phyloP scores from a whole-genome alignment of 306 rosid species.

The Senna tora region DNA sequence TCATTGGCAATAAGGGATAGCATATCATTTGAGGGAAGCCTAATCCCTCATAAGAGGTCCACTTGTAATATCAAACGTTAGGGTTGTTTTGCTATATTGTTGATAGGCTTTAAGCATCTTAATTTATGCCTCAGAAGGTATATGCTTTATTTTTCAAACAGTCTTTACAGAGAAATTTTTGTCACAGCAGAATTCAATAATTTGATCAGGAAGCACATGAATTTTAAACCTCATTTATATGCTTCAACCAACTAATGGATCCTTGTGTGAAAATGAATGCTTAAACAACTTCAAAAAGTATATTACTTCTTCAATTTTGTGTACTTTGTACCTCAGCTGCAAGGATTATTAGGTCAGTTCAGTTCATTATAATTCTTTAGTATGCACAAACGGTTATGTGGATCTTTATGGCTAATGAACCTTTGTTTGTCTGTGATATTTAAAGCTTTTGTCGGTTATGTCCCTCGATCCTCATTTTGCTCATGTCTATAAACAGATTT shows the following conservation, averaged over 20 bases:
- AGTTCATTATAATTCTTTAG: slow-evolving; percentile 4
- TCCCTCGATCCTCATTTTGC: slow-evolving; percentile 33
- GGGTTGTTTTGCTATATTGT: not conserved
- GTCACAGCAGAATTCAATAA: not conserved
- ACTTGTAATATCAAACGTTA: too few relatives aligned
- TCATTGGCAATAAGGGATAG: too few relatives aligned
- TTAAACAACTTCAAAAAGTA: slow-evolving; percentile 9
- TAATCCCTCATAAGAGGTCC: too few relatives aligned
- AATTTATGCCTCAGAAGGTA: not conserved
- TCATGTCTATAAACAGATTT: slow-evolving; percentile 52
- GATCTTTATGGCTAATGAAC: slow-evolving; percentile 30
- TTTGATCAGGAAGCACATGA: not conserved
- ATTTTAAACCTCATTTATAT: not conserved
- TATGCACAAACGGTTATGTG: slow-evolving; percentile 4
- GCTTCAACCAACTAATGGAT: not conserved
- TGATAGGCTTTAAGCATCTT: not conserved
- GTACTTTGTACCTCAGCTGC: not conserved
- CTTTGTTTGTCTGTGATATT: not conserved
- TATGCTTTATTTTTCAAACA: not conserved
- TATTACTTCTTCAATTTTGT: slow-evolving; percentile 19
- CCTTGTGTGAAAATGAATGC: not conserved
- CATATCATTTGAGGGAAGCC: too few relatives aligned
- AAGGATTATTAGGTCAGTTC: not conserved
- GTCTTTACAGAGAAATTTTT: not conserved
- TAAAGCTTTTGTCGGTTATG: slow-evolving; percentile 4